Base-by-base conservation (phyloP, 1,284 basidiomycete genomes). In the Marasmius sp. region DNA sequence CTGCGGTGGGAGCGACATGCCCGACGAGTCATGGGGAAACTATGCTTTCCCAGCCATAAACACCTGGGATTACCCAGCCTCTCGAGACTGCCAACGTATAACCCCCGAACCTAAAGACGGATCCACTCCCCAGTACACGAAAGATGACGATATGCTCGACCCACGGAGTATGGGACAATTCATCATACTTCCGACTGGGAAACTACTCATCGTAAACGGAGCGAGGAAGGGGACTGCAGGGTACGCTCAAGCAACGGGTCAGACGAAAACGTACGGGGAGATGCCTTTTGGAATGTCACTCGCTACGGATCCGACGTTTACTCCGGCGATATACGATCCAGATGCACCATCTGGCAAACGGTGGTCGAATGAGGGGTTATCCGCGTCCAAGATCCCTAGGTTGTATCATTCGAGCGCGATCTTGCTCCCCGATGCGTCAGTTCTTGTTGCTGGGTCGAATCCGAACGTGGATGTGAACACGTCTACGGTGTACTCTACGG, bases 391-490 rank as follows among this genome's bases (percentile, higher is more conserved):
- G 18, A 88, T 92, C 53, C 75, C 92, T 61, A 86, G 94, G 65
- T 79, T 96, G 69, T 95, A 96, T 77, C 94, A 96, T 75, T 94
- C 92, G 2, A 87, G 87, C 9, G 93, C 93, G n/a, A 81, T 96
- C n/a, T 85, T 97, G 39, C 86, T 97, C 37, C 88, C 94, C 16
- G 94, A 97, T 70, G 92, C 84, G 0, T 92, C 92, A 1, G 88
- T 98, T 51, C 76, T 97, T 63, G 83, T 97, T 62, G 93, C 93
- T 58, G 95, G 95, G 10, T 95, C 93, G 33, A 97, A 97, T 77
- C 95, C 95, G 41, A 96, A 97, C 74, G 82, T 92, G 60, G 95
- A 97, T 68, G 92, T 88, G 65, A 90, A 91, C 67, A 62, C 78
- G 12, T 76, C 79, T 34, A 84, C 90, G 34, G 69, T 83, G 62